Conservation (phyloP, 2,329 filamentous ascomycete species). For the Aspergillus chevalieri region DNA sequence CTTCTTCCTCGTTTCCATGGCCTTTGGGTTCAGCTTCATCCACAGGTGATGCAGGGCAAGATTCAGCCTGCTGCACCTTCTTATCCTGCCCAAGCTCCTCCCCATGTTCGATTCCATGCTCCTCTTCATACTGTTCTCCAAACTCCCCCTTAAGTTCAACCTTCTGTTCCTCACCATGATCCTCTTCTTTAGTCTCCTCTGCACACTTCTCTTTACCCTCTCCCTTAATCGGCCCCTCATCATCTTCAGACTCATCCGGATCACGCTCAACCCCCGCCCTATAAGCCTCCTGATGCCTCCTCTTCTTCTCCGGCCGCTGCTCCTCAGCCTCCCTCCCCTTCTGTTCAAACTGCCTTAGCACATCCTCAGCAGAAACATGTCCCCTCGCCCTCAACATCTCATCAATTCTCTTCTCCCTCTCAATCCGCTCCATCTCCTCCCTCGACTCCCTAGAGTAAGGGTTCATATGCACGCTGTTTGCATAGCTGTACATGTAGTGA, state of each 20-base stretch:
- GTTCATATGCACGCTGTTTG: conserved; percentile 26
- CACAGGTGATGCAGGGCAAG: neutral
- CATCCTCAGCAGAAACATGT: neutral
- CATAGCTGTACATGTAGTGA: conserved; percentile 25
- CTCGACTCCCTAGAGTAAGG: conserved; percentile 16
- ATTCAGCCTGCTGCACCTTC: neutral
- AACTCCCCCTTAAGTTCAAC: conserved; percentile 3
- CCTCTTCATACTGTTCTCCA: conserved; percentile 2
- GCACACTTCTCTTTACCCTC: too few species aligned
- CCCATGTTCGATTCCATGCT: conserved; percentile 7
- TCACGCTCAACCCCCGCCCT: conserved; percentile 8
- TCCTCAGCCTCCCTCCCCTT: conserved; percentile 5
- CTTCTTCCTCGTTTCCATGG: neutral
- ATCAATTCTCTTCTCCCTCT: conserved; percentile 3
- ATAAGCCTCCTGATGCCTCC: conserved; percentile 9
- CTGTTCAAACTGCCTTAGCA: conserved; percentile 3
- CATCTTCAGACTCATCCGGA: conserved; percentile 3
- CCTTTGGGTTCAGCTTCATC: neutral
- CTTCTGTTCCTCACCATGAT: conserved; percentile 2
- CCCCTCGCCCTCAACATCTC: neutral
- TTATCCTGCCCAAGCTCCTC: neutral
- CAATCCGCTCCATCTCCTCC: conserved; percentile 13
- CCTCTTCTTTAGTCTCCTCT: neutral
- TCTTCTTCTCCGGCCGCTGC: conserved; percentile 5
- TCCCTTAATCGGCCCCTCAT: too few species aligned